Conservation (phyloP, 2,329 filamentous ascomycete genomes). For the Pseudofabraea citricarpa region DNA sequence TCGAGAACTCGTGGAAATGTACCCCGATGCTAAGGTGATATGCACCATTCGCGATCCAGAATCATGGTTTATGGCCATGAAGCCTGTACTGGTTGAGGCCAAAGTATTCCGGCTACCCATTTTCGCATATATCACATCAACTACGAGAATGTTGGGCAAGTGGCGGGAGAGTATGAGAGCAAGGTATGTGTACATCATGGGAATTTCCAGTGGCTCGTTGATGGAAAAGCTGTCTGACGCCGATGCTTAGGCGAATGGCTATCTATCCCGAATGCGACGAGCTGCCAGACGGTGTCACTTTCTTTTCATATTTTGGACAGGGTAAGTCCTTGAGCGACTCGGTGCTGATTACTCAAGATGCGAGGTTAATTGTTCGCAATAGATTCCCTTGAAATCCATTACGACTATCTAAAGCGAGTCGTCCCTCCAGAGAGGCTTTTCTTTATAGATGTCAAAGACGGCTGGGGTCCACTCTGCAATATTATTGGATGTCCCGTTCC, state of each 20-base stretch:
- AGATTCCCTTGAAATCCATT: conserved; percentile 9
- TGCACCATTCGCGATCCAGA: conserved; percentile 23
- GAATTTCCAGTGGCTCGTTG: too few relatives aligned
- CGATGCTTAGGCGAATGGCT: neutral
- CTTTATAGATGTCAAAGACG: conserved; percentile 16
- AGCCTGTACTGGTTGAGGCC: conserved; percentile 4
- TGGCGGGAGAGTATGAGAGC: conserved; percentile 5
- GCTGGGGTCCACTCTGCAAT: conserved; percentile 30
- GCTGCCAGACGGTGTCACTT: neutral
- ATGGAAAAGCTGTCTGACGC: conserved; percentile 5
- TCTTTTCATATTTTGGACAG: conserved; percentile 2
- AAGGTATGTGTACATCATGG: neutral
- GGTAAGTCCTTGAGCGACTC: conserved; percentile 3
- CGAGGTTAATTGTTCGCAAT: too few relatives aligned
- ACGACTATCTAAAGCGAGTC: conserved; percentile 9
- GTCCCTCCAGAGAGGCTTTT: conserved; percentile 8
- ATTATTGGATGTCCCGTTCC: conserved; percentile 28
- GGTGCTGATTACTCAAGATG: too few relatives aligned
- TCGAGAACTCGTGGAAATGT: conserved; percentile 23
- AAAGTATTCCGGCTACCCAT: conserved; percentile 5
- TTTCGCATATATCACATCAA: conserved; percentile 10
- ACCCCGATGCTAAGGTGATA: conserved; percentile 27
- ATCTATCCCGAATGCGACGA: neutral
- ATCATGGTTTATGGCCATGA: conserved; percentile 23
- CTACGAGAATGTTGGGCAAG: conserved; percentile 9